phyloP scores from a whole-genome alignment of 2,329 filamentous ascomycete genomes.

The Claviceps monticola region DNA sequence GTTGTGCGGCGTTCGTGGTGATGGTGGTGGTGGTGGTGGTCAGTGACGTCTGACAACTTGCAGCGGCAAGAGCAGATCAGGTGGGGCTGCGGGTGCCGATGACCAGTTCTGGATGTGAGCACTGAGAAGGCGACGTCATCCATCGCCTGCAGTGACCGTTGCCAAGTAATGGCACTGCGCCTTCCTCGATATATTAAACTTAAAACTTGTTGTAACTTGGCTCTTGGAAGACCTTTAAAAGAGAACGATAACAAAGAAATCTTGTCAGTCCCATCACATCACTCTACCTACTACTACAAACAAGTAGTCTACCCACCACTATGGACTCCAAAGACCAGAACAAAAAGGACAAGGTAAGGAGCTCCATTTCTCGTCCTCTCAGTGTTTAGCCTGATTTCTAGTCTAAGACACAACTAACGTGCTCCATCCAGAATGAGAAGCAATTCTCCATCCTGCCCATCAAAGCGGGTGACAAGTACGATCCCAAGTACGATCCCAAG shows the following conservation, averaged over 20 bases:
- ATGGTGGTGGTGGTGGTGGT: not conserved
- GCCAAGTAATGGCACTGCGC: no score
- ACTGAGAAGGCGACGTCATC: not conserved
- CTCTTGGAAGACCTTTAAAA: not conserved
- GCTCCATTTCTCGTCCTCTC: not conserved
- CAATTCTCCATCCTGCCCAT: constrained; percentile 32
- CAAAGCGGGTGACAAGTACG: constrained; percentile 24
- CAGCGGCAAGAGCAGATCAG: no score
- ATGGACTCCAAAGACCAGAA: constrained; percentile 12
- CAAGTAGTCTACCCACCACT: not conserved
- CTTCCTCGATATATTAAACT: not conserved
- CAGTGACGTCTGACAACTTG: not conserved
- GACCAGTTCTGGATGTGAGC: no score
- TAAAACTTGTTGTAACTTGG: no score
- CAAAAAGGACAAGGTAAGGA: constrained; percentile 8
- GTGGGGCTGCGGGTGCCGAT: no score
- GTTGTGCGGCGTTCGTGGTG: not conserved
- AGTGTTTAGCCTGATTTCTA: not conserved
- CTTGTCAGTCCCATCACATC: not conserved
- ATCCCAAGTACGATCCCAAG: constrained; percentile 23
- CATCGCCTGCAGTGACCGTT: not conserved
- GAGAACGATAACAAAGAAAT: not conserved
- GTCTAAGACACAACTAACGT: not conserved
- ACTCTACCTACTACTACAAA: not conserved
- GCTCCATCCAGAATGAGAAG: constrained; percentile 24